Evolutionary conservation across 2,329 filamentous ascomycete genomes (phyloP).

Genomic region (Cercospora zeina): DNA sequence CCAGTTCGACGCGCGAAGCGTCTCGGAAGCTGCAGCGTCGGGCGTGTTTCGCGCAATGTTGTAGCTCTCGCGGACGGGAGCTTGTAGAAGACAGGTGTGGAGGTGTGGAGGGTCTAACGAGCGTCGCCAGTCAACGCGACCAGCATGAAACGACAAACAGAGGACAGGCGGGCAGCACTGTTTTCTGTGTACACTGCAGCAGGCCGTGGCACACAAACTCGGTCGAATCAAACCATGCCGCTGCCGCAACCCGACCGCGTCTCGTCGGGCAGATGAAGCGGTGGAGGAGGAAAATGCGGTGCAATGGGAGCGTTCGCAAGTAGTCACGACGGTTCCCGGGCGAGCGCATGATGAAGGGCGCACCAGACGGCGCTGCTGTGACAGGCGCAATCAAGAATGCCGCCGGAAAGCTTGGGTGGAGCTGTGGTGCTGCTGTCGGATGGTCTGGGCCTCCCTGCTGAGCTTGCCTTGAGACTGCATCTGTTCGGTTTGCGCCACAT

Average conservation of each 20-base stretch:
- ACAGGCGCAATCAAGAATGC: conserved; percentile 1
- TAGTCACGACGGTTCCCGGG: background rate
- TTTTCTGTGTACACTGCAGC: background rate
- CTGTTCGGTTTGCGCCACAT: background rate
- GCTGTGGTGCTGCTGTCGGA: background rate
- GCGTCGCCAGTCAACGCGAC: background rate
- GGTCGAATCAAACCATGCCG: conserved; percentile 6
- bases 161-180: background rate
- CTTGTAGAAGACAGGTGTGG: background rate
- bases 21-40: background rate
- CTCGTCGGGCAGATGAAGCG: background rate
- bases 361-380: background rate
- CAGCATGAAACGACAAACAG: background rate
- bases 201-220: conserved; percentile 11
- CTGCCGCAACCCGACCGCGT: background rate
- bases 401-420: background rate
- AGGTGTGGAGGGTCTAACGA: conserved; percentile 2
- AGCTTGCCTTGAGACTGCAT: background rate
- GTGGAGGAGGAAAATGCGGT: background rate
- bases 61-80: background rate
- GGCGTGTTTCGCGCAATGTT: background rate
- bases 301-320: background rate
- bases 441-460: background rate
- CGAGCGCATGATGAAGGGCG: background rate
- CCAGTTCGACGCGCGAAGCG: background rate